These are phyloP conservation scores for Saccharomyces kudriavzevii DNA, from an alignment of 805 yeast genomes.

Conservation along the genomic window DNA sequence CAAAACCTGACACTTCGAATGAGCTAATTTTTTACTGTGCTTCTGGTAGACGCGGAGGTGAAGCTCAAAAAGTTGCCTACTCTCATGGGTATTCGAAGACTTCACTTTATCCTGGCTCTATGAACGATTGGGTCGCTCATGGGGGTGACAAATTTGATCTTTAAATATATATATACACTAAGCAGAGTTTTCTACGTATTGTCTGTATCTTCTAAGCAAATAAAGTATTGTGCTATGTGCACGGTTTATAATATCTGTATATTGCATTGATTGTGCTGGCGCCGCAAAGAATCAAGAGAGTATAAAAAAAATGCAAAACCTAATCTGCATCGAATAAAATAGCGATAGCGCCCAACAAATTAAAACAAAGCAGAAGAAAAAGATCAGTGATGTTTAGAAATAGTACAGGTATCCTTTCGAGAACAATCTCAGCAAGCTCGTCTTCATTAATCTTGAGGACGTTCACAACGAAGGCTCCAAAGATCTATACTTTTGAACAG, in stretches of 20 bases:
- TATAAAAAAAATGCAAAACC: background rate
- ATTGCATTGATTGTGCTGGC: background rate
- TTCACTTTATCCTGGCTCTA: conserved; percentile 74
- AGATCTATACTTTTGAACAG: conserved; percentile 42
- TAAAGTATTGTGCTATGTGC: background rate
- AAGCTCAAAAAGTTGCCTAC: conserved; percentile 77
- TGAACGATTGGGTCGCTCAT: conserved; percentile 61
- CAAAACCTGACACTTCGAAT: conserved; percentile 57
- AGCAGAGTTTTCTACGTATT: background rate
- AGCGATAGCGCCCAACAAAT: background rate
- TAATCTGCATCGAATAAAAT: background rate
- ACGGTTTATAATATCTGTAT: background rate
- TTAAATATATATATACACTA: conserved; percentile 1
- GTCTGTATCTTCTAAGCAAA: background rate
- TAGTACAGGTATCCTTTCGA: background rate
- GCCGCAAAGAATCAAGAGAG: background rate
- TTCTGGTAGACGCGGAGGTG: conserved; percentile 77
- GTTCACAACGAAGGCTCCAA: conserved; percentile 31
- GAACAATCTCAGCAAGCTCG: background rate
- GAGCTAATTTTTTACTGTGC: conserved; percentile 76
- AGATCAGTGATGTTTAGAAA: background rate
- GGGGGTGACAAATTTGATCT: conserved; percentile 22
- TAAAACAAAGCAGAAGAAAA: background rate
- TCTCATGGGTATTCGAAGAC: conserved; percentile 71
- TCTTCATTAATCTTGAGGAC: conserved; percentile 8